Evolutionary conservation across 2,329 filamentous ascomycete genomes (phyloP).

Genomic region (Phialemoniopsis sp.): DNA sequence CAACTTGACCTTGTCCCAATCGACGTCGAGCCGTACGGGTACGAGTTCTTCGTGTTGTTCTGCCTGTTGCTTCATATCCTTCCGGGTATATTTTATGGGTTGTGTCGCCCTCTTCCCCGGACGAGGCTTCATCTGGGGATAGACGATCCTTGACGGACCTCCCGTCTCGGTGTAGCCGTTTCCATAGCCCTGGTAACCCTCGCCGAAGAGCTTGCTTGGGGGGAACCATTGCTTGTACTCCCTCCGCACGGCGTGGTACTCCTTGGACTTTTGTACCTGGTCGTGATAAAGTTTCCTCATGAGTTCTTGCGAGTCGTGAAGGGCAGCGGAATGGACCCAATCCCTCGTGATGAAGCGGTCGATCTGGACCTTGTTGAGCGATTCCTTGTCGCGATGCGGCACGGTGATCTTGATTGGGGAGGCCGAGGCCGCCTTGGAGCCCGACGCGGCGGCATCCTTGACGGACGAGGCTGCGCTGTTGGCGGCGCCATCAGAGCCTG

Average conservation of each 20-base stretch:
- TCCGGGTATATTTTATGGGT: constrained; percentile 68
- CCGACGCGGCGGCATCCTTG: constrained; percentile 3
- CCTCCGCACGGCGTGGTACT: constrained; percentile 60
- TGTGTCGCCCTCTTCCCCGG: constrained; percentile 74
- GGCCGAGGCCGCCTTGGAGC: constrained; percentile 18
- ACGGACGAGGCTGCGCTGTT: neutral
- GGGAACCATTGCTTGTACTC: constrained; percentile 54
- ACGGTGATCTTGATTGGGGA: constrained; percentile 6
- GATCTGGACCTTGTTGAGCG: constrained; percentile 53
- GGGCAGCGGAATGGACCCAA: constrained; percentile 47
- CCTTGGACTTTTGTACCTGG: constrained; percentile 51
- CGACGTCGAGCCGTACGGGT: constrained; percentile 86
- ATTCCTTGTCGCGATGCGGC: constrained; percentile 46
- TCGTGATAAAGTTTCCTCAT: constrained; percentile 51
- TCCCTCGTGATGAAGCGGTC: constrained; percentile 52
- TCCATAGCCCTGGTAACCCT: constrained; percentile 83
- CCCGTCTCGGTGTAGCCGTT: constrained; percentile 78
- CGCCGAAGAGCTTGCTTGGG: constrained; percentile 57
- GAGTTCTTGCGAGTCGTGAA: constrained; percentile 50
- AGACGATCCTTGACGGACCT: constrained; percentile 67
- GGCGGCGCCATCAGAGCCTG: neutral
- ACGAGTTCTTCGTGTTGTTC: constrained; percentile 90
- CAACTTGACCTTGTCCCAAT: constrained; percentile 91
- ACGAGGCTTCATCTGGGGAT: constrained; percentile 72
- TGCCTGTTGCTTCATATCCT: constrained; percentile 79